A percentile compares a stretch with the other conserved stretches of the same genome.
Conservation (phyloP, 2,329 filamentous ascomycete species). For the Penicillium sp. region DNA sequence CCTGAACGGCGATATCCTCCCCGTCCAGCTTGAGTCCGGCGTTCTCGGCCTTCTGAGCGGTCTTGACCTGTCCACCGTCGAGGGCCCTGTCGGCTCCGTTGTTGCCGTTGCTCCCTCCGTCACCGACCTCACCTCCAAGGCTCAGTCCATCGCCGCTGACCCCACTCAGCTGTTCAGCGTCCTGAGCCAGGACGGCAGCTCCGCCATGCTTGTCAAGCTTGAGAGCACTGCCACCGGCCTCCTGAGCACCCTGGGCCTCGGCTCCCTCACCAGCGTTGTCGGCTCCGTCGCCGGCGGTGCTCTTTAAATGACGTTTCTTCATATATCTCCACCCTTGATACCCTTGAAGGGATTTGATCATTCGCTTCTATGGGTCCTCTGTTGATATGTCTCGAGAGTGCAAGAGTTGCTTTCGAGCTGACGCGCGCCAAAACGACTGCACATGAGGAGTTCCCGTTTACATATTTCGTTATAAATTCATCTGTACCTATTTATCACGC, state of each 20-base stretch:
- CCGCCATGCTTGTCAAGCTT: conserved; percentile 23
- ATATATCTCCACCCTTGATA: conserved; percentile 3
- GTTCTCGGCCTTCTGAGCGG: conserved; percentile 16
- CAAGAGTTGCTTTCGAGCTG: conserved; percentile 13
- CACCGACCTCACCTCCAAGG: conserved; percentile 14
- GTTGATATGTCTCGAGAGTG: conserved; percentile 18
- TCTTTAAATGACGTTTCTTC: conserved; percentile 16
- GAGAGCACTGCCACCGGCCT: conserved; percentile 16
- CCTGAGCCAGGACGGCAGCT: conserved; percentile 15
- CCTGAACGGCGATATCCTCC: conserved; percentile 15
- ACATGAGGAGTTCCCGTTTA: conserved; percentile 24
- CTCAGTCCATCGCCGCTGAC: conserved; percentile 16
- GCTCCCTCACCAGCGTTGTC: conserved; percentile 15
- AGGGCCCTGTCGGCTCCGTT: conserved; percentile 22
- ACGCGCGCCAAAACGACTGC: conserved; percentile 17
- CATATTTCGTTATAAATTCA: conserved; percentile 13
- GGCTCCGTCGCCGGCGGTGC: conserved; percentile 17
- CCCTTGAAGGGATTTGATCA: conserved; percentile 22
- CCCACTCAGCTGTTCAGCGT: conserved; percentile 22
- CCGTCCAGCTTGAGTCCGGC: conserved; percentile 17
- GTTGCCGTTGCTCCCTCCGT: conserved; percentile 17
- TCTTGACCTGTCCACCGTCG: conserved; percentile 17
- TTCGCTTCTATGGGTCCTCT: conserved; percentile 26
- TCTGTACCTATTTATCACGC: conserved; percentile 19
- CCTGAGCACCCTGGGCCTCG: conserved; percentile 21